Base-by-base conservation (phyloP, 306 rosid species). In the Fragaria nilgerrensis region DNA sequence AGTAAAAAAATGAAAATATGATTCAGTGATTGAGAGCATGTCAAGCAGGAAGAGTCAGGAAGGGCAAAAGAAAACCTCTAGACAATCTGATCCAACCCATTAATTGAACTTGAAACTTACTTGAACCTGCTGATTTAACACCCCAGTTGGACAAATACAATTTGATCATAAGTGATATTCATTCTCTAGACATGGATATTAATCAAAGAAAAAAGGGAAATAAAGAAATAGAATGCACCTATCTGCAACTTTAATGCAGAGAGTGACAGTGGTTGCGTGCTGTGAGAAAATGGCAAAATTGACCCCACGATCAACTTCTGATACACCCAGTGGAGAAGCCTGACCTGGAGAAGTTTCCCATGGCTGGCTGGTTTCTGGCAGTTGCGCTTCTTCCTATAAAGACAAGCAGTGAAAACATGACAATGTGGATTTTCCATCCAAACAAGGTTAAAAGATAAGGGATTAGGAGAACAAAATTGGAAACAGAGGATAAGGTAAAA, bases 201-300 rank as follows among this genome's bases (percentile, higher is more conserved):
- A 80, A 69, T 41, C 10, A 68, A 43, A 50, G 29, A 37, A 43
- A 6, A 20, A 72, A 45, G 1, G 6, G 1, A 61, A 22, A 62
- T 37, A 56, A 0, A 0, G n/a, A 80, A 78, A 80, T 49, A 64
- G 37, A 73, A 55, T 68, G 75, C 80, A 95, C 97, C 96, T 84
- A 68, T 85, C 84, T 5, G 86, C 85, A 81, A 88, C 80, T 66
- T 83, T 82, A 66, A 95, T 80, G 80, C 94, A 92, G 68, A 95
- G 92, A 43, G 92, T 90, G 82, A 95, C 97, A 68, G 90, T 81
- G 27, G 97, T 90, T 53, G 97, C 97, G 83, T 95, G 90, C 86
- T 88, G 94, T 41, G 99, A 92, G 76, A 95, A 95, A 56, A 95
- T 87, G 70, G 99, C 80, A 87, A 95, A 95, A 82, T 95, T 95